Base-by-base conservation (phyloP, 2,329 filamentous ascomycete species). In the Xylariaceae sp. region DNA sequence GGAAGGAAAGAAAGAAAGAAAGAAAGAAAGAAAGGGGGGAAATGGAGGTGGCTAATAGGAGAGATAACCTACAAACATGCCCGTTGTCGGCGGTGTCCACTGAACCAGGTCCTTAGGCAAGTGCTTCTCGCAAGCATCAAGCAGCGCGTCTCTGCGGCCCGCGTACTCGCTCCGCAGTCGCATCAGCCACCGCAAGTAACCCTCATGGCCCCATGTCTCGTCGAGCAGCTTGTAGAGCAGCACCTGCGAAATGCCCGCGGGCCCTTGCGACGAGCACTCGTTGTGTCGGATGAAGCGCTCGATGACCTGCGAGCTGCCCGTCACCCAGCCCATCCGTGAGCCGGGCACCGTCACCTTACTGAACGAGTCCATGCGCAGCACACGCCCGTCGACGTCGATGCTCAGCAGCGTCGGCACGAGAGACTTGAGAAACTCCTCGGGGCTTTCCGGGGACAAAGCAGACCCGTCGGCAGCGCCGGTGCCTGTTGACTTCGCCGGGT, bases 351-450 rank as follows among this genome's bases (percentile, higher is more conserved):
- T 78, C 1, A 96, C 89, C 74, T 96, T 96, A 65, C 89, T 95
- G 73, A 96, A 95, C 0, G 90, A 95, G 69, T 96, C 91, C 72
- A 96, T 80, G 37, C 91, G 87, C 74, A 96, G 78, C 37, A 96
- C 91, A 58, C 91, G 87, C 6, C 91, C 92, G 69, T 96, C 91
- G 1, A 82, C 78, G 68, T 96, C 91, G 64, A 96, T 78, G 71
- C 83, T 88, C 34, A 96, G 77, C 53, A 87, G 83, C 2, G 87
- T 87, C 0, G 91, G 90, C 3, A 90, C 77, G 4, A 95, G 78
- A 2, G 80, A 76, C 8, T 79, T 75, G 55, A 97, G 74, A 70
- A 96, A 96, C 8, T 87, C 85, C 3, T 86, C 81, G 52, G 89
- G 29, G 19, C 42, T 61, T 45, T 53, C 53, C 9, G 30, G 48